These are phyloP conservation scores for Lanmaoa rubissima DNA, from an alignment of 768 basidiomycete genomes.

Conservation along the genomic window DNA sequence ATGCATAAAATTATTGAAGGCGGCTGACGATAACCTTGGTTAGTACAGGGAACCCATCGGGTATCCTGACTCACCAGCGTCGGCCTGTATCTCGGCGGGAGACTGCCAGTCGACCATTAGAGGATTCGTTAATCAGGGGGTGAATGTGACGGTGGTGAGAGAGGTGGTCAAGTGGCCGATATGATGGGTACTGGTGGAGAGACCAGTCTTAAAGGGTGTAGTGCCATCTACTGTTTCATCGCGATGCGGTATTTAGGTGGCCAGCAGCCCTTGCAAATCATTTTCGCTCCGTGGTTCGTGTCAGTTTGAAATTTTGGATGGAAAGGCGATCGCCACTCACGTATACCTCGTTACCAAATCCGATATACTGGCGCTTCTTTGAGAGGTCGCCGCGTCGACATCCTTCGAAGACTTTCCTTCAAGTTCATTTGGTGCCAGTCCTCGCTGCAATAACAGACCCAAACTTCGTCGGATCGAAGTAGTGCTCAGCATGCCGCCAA, in stretches of 20 bases:
- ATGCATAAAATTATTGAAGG: constrained; percentile 57
- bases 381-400: background rate
- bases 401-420: background rate
- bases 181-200: background rate
- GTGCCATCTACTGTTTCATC: constrained; percentile 4
- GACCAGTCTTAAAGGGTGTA: constrained; percentile 9
- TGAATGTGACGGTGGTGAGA: background rate
- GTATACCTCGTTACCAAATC: constrained; percentile 4
- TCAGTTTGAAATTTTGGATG: background rate
- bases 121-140: constrained; percentile 3
- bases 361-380: constrained; percentile 11
- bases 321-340: constrained; percentile 9
- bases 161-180: background rate
- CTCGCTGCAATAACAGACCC: background rate
- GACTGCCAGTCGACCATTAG: constrained; percentile 62
- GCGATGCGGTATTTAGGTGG: constrained; percentile 22
- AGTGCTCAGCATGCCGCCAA: background rate
- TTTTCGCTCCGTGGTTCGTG: background rate
- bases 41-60: background rate
- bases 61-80: constrained; percentile 39
- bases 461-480: background rate
- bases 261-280: constrained; percentile 1
- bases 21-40: constrained; percentile 16
- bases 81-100: constrained; percentile 42
- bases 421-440: background rate